phyloP scores from a whole-genome alignment of 1,284 basidiomycete genomes.

The Tremellales sp. region DNA sequence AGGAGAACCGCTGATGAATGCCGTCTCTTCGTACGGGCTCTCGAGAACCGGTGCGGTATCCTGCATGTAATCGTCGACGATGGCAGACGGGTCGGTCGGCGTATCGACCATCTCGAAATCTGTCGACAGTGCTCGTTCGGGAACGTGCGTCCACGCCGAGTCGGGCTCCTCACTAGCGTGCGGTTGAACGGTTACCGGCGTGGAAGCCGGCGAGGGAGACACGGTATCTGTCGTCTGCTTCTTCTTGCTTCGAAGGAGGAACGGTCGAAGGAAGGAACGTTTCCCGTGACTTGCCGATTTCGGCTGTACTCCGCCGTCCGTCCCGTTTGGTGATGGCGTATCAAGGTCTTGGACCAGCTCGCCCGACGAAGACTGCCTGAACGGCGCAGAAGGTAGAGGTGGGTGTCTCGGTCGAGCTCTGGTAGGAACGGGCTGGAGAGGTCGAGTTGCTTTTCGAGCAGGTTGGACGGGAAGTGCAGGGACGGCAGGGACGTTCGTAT shows the following conservation, averaged over 20 bases:
- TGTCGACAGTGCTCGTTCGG: no score
- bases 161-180: no score
- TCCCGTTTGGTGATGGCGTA: not conserved
- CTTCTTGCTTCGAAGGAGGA: not conserved
- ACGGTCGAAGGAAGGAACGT: not conserved
- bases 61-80: not conserved
- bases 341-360: not conserved
- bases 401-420: not conserved
- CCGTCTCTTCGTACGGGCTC: not conserved
- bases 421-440: no score
- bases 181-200: no score
- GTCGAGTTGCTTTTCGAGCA: no score
- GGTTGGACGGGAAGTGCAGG: no score
- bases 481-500: not conserved
- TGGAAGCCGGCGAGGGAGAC: no score
- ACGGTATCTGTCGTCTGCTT: not conserved
- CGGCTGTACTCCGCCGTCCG: not conserved
- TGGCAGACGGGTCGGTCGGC: no score
- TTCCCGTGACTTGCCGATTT: not conserved
- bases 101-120: no score
- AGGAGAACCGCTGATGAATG: no score
- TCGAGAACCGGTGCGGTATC: not conserved
- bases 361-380: not conserved
- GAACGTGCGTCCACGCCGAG: no score
- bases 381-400: not conserved